These are phyloP conservation scores for Brassica juncea DNA, from an alignment of 345 rosid species.

Conservation along the genomic window DNA sequence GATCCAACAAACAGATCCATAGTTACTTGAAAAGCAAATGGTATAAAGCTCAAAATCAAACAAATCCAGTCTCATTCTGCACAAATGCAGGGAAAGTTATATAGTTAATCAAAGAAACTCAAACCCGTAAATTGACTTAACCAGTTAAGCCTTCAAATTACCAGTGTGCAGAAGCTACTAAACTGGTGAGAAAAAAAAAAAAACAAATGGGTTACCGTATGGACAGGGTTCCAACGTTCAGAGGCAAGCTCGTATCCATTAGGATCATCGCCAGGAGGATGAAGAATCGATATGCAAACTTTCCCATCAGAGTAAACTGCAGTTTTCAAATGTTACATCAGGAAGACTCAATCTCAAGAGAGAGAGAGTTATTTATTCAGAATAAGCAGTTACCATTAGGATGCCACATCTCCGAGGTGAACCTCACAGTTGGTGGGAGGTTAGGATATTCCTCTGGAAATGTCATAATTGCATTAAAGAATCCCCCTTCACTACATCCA, in stretches of 20 bases:
- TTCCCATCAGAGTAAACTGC: slow-evolving; percentile 76
- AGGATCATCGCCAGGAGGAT: slow-evolving; percentile 95
- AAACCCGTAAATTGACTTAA: neutral
- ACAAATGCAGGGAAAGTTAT: neutral
- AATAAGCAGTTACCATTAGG: slow-evolving; percentile 64
- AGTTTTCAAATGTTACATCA: slow-evolving; percentile 12
- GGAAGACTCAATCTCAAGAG: neutral
- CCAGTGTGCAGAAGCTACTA: neutral
- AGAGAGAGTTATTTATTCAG: neutral
- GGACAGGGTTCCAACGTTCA: slow-evolving; percentile 87
- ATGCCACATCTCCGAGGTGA: slow-evolving; percentile 87
- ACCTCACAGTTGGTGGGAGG: slow-evolving; percentile 77
- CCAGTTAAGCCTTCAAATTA: neutral
- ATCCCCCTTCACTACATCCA: slow-evolving; percentile 75
- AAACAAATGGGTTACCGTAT: slow-evolving; percentile 52
- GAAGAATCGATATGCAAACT: slow-evolving; percentile 90
- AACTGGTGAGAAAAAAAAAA: neutral
- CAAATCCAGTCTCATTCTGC: too few relatives aligned
- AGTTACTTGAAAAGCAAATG: too few relatives aligned
- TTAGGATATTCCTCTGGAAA: slow-evolving; percentile 70
- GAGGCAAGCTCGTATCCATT: slow-evolving; percentile 89
- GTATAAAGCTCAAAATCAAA: too few relatives aligned
- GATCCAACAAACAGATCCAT: slow-evolving; percentile 2
- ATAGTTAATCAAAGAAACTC: neutral
- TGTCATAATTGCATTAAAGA: slow-evolving; percentile 78